Base-by-base conservation (phyloP, 2,329 filamentous ascomycete genomes). In the Talaromyces piceae region DNA sequence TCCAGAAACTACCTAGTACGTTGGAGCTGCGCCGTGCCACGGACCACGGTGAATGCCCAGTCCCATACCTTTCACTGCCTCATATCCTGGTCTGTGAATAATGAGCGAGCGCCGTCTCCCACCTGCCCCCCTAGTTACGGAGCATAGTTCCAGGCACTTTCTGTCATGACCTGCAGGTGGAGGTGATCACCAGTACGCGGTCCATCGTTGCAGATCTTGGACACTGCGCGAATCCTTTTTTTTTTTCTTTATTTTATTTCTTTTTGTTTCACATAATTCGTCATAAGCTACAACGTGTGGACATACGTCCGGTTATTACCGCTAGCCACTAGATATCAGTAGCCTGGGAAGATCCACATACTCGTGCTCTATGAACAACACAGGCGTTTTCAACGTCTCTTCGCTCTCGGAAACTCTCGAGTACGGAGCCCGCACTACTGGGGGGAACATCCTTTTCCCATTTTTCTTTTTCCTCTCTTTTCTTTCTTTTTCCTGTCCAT, bases 161-260 rank as follows among this genome's bases (percentile, higher is more conserved):
- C 48, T 46, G 50, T 49, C 54, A 56, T 56, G 49, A 54, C 54
- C 50, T 56, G 52, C 54, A 56, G 54, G 43, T 50, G 52, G 53
- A 56, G 46, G 46, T 49, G 51, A 53, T 54, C 52, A 51, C 31
- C 49, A 25, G 50, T 48, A 44, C 45, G 50, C 50, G 45, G 44
- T 48, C 50, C 47, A 39, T 31, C 51, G 45, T 33, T 53, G 51
- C 51, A 53, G 51, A 53, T 53, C 51, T 44, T 47, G 45, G 50
- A 45, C 50, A 45, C 31, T 52, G 50, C 37, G 44, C 50, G 25
- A 45, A 49, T 52, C 45, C 39, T 49, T 48, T 45, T 39, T 45
- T 45, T n/a, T n/a, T n/a, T n/a, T n/a, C n/a, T n/a, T n/a, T n/a
- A n/a, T n/a, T n/a, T n/a, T n/a, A n/a, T n/a, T n/a, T n/a, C n/a